A percentile compares a stretch with the other conserved stretches of the same genome.
phyloP scores from a whole-genome alignment of 192 early-diverging fungal genomes.

The Backusella sp. region DNA sequence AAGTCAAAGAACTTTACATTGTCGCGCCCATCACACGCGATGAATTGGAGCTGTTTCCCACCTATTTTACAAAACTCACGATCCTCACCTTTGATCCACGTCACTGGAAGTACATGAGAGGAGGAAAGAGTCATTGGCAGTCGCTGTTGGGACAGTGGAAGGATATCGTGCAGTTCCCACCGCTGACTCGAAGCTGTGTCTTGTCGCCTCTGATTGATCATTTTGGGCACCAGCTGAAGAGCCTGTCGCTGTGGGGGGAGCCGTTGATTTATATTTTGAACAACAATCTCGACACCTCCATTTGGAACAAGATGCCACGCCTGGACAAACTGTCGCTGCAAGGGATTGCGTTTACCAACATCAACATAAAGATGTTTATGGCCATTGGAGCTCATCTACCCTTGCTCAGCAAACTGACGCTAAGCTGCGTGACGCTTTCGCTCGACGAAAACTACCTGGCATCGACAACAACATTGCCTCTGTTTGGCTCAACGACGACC shows the following conservation, averaged over 20 bases:
- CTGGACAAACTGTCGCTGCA: neutral
- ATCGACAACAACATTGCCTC: neutral
- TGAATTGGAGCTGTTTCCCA: slow-evolving; percentile 10
- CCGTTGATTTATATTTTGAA: neutral
- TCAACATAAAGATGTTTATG: slow-evolving; percentile 10
- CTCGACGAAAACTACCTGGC: neutral
- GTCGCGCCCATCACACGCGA: neutral
- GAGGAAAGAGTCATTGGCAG: neutral
- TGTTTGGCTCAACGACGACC: neutral
- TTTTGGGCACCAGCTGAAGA: neutral
- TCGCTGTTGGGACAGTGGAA: neutral
- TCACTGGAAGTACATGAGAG: slow-evolving; percentile 11
- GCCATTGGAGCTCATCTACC: slow-evolving; percentile 6
- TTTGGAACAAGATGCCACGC: slow-evolving; percentile 6
- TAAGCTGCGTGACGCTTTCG: neutral
- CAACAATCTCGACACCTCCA: neutral
- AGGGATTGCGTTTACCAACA: neutral
- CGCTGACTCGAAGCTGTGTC: neutral
- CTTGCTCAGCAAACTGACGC: neutral
- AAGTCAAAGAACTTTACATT: neutral
- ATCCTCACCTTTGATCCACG: slow-evolving; percentile 2
- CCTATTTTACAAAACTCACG: neutral
- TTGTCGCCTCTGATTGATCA: neutral
- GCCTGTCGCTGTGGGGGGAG: slow-evolving; percentile 3
- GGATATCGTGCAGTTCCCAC: neutral